Evolutionary conservation across 768 basidiomycete genomes (phyloP).

Genomic region (Tylopilus sp.): DNA sequence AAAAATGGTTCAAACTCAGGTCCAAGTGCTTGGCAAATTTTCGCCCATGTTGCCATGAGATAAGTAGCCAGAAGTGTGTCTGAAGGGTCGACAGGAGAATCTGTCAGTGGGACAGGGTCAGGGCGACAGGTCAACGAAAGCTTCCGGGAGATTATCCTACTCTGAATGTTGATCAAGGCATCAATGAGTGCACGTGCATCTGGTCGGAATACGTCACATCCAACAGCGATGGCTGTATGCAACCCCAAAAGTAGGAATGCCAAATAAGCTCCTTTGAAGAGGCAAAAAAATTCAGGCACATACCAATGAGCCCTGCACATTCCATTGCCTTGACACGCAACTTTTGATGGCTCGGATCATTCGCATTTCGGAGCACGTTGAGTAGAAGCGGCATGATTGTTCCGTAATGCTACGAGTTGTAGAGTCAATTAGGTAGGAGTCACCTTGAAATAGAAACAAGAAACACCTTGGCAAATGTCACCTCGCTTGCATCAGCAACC

Average conservation of each 20-base stretch:
- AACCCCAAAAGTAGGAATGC: background rate
- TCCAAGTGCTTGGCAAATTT: constrained; percentile 82
- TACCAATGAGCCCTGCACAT: constrained; percentile 83
- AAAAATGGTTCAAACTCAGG: constrained; percentile 86
- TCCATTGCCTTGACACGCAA: constrained; percentile 86
- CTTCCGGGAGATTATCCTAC: constrained; percentile 36
- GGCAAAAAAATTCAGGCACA: constrained; percentile 18
- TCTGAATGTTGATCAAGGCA: constrained; percentile 73
- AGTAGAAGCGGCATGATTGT: constrained; percentile 80
- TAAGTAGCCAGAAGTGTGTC: constrained; percentile 74
- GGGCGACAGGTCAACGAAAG: background rate
- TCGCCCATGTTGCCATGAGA: constrained; percentile 85
- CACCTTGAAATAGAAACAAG: background rate
- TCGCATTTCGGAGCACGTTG: constrained; percentile 71
- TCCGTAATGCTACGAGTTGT: constrained; percentile 55
- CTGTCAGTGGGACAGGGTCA: constrained; percentile 30
- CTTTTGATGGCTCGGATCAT: constrained; percentile 61
- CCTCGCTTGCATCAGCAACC: constrained; percentile 84
- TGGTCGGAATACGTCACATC: constrained; percentile 70
- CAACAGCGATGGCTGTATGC: constrained; percentile 75
- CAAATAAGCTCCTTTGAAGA: background rate
- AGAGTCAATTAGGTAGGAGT: background rate
- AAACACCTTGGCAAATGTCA: constrained; percentile 66
- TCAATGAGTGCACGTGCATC: constrained; percentile 73
- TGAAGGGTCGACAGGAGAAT: constrained; percentile 62